These are phyloP conservation scores for California macrophylla DNA, from an alignment of 441 rosid genomes.

Conservation along the genomic window DNA sequence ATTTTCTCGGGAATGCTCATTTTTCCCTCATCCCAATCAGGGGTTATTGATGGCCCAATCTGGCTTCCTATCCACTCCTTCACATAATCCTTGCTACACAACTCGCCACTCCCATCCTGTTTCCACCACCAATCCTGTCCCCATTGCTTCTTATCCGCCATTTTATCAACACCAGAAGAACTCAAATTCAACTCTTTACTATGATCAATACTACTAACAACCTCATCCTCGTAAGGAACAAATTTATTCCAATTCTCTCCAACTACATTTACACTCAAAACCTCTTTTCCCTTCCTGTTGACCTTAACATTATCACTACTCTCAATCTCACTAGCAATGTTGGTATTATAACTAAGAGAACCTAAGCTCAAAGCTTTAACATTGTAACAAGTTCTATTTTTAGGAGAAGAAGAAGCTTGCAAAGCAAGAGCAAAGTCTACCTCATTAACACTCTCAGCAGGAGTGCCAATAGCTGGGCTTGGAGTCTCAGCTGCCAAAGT, in stretches of 20 bases:
- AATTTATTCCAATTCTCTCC: slow-evolving; percentile 59
- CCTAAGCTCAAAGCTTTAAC: slow-evolving; percentile 46
- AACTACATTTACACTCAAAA: slow-evolving; percentile 33
- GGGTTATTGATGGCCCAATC: slow-evolving; percentile 49
- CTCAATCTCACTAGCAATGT: slow-evolving; percentile 30
- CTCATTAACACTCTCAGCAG: slow-evolving; percentile 53
- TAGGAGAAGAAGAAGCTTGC: slow-evolving; percentile 88
- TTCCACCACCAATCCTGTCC: slow-evolving; percentile 99
- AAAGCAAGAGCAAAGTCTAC: slow-evolving; percentile 86
- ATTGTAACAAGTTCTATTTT: slow-evolving; percentile 43
- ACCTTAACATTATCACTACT: slow-evolving; percentile 24
- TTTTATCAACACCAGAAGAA: slow-evolving; percentile 31
- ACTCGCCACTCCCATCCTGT: slow-evolving; percentile 86
- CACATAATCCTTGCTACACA: slow-evolving; percentile 87
- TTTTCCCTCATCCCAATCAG: slow-evolving; percentile 80
- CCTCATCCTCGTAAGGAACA: slow-evolving; percentile 47
- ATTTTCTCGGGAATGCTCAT: slow-evolving; percentile 32
- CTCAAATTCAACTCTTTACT: slow-evolving; percentile 48
- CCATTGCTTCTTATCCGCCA: slow-evolving; percentile 55
- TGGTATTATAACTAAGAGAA: slow-evolving; percentile 35
- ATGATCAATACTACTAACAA: slow-evolving; percentile 31
- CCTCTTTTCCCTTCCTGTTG: slow-evolving; percentile 65
- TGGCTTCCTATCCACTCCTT: slow-evolving; percentile 99
- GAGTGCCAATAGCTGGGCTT: slow-evolving; percentile 39
- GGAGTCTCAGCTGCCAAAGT: slow-evolving; percentile 51